Conservation (phyloP, 306 rosid genomes). For the Biancaea sappan region DNA sequence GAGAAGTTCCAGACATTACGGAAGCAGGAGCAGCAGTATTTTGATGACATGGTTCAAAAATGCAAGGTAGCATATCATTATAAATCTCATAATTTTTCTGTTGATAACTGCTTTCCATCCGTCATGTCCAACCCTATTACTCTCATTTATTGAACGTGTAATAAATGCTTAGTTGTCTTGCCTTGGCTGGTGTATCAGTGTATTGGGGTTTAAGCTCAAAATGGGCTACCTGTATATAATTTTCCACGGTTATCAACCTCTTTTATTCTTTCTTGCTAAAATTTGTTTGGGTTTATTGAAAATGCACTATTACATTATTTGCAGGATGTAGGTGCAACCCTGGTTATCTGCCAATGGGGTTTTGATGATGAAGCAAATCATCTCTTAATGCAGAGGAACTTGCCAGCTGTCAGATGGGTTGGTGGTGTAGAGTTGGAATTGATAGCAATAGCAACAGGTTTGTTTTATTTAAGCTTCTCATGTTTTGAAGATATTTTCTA, state of each 20-base stretch:
- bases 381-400: slow-evolving; percentile 90
- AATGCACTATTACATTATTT: slow-evolving; percentile 26
- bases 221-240: background rate
- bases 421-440: slow-evolving; percentile 99
- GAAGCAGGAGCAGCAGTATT: slow-evolving; percentile 79
- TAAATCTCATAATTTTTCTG: background rate
- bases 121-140: background rate
- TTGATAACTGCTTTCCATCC: background rate
- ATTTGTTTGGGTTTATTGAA: slow-evolving; percentile 4
- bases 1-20: slow-evolving; percentile 93
- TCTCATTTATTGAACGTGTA: background rate
- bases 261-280: background rate
- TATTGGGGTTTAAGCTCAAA: background rate
- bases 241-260: background rate
- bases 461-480: slow-evolving; percentile 32
- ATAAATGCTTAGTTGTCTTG: background rate
- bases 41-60: slow-evolving; percentile 92
- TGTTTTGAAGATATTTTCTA: slow-evolving; percentile 12
- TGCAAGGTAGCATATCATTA: slow-evolving; percentile 71
- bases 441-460: slow-evolving; percentile 97
- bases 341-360: slow-evolving; percentile 99
- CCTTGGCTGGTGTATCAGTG: background rate
- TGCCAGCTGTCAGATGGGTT: slow-evolving; percentile 99
- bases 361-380: slow-evolving; percentile 99
- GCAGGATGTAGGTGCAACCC: slow-evolving; percentile 94